Evolutionary conservation across 495 filamentous ascomycete genomes (phyloP), one percentile per base, ranked within the genome.

Genomic region (Immersiella caudata): DNA sequence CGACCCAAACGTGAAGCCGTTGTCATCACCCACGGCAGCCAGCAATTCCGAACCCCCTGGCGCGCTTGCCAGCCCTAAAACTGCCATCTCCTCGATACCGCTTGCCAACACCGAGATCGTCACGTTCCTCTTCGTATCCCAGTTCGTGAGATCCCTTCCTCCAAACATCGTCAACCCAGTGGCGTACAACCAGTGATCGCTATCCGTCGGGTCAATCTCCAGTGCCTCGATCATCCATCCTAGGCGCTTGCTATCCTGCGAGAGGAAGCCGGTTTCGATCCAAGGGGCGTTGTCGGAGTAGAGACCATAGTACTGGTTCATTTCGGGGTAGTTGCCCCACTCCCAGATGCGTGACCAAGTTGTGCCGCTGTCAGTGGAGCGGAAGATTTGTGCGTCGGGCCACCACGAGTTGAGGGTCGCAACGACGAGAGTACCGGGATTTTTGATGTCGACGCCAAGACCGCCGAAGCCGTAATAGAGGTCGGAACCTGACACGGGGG

Each of bases 141-240:
- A 85, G 35, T 78, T 80, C 9, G 78, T 80, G 52, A 84, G 70
- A 55, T 85, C 82, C 46, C 79, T 79, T 21, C 82, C 80, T 26
- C 86, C 87, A 40, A 79, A 87, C 61, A 89, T 73, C 5, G 85
- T 87, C 58, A 84, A 75, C 9, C 86, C 85, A 0, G 85, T 87
- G 33, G 81, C 83, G 58, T 88, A 87, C 18, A 87, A 78, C 79
- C 85, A 86, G 71, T 88, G 86, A 71, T 88, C 80, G 60, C 84
- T 84, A 68, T 89, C 83, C 22, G 82, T 78, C 1, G 87, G 87
- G 66, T 89, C 79, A 60, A 89, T 88, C 16, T 83, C 81, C 21
- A 89, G 76, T 0, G 85, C 79, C 60, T 88, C 86, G 33, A 89
- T 86, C 87, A 88, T 88, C 86, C 87, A 88, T 46, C 86, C 87